phyloP scores from a whole-genome alignment of 805 yeast species.

The Blastobotrys muscicola region DNA sequence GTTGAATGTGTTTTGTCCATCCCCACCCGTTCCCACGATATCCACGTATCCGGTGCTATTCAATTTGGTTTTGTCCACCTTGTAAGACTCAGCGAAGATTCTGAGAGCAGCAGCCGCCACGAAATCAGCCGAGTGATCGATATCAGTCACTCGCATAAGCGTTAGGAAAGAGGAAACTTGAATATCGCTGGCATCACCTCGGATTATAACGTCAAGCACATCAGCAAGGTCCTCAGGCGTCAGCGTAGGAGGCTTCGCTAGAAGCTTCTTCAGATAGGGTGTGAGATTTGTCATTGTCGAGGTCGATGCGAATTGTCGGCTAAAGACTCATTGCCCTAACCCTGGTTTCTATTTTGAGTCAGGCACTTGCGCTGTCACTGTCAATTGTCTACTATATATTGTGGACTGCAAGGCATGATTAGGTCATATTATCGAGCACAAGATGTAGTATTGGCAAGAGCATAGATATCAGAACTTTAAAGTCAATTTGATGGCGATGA shows the following conservation, averaged over 20 bases:
- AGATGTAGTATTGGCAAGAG: too few relatives aligned
- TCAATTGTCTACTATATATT: too few relatives aligned
- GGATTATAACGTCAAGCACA: slow-evolving; percentile 54
- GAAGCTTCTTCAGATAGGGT: slow-evolving; percentile 58
- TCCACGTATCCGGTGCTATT: slow-evolving; percentile 51
- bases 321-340: too few relatives aligned
- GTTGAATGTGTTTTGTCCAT: slow-evolving; percentile 93
- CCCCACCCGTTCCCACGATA: slow-evolving; percentile 98
- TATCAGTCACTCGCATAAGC: slow-evolving; percentile 58
- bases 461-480: too few relatives aligned
- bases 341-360: too few relatives aligned
- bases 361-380: too few relatives aligned
- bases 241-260: slow-evolving; percentile 51
- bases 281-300: slow-evolving; percentile 23
- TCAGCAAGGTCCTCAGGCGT: slow-evolving; percentile 53
- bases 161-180: slow-evolving; percentile 76
- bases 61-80: slow-evolving; percentile 13
- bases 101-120: slow-evolving; percentile 82
- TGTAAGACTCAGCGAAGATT: slow-evolving; percentile 42
- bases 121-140: slow-evolving; percentile 73
- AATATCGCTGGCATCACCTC: slow-evolving; percentile 52
- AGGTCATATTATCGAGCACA: too few relatives aligned
- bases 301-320: not conserved
- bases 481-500: too few relatives aligned
- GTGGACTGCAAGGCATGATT: too few relatives aligned